A percentile compares a stretch with the other conserved stretches of the same genome.
Evolutionary conservation across 306 rosid species (phyloP).

Genomic region (Psophocarpus tetragonolobus): DNA sequence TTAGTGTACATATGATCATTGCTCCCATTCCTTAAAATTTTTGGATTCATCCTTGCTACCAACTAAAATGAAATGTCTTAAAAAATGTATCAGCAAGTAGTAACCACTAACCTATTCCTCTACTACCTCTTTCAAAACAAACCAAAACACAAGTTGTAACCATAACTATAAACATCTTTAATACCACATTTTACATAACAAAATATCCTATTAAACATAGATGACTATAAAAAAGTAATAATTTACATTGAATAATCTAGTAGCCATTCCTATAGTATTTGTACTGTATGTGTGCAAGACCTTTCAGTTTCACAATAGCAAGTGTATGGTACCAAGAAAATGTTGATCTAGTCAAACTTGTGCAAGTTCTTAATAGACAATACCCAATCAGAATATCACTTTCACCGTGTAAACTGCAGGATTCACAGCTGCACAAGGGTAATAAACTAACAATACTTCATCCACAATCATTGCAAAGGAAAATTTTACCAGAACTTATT

Average conservation of each 20-base stretch:
- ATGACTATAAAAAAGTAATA: not conserved
- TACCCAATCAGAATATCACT: not conserved
- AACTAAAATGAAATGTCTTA: not conserved
- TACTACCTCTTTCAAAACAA: not conserved
- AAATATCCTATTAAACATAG: not conserved
- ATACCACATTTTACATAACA: not conserved
- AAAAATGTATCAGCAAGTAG: too few species aligned
- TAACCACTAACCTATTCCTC: not conserved
- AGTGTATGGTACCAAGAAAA: not conserved
- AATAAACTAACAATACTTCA: not conserved
- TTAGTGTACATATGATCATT: too few species aligned
- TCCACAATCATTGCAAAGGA: not conserved
- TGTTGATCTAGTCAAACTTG: not conserved
- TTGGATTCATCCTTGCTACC: too few species aligned
- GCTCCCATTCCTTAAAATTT: too few species aligned
- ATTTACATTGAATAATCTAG: not conserved
- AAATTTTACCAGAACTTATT: conserved; percentile 2
- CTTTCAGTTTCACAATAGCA: conserved; percentile 3
- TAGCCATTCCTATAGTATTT: not conserved
- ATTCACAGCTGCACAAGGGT: not conserved
- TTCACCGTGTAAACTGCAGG: not conserved
- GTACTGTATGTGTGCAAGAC: not conserved
- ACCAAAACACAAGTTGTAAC: conserved; percentile 6
- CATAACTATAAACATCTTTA: not conserved
- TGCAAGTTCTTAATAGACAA: conserved; percentile 4